A percentile compares a stretch with the other conserved stretches of the same genome.
Evolutionary conservation across 768 basidiomycete genomes (phyloP).

Genomic region (Naganishia vishniacii): DNA sequence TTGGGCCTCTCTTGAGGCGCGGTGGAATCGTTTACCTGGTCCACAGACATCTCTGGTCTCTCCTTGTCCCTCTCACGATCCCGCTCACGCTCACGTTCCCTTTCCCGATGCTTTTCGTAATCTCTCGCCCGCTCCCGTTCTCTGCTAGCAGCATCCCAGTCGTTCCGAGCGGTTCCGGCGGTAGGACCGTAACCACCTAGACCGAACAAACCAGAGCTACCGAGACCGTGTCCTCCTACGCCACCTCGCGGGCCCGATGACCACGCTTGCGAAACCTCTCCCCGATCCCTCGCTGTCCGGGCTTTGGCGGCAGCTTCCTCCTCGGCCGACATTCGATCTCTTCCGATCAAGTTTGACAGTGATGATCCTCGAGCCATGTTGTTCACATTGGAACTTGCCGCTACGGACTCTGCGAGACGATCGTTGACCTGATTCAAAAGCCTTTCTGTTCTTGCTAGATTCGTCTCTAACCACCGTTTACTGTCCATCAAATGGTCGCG

Average conservation of each 20-base stretch:
- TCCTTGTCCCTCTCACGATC: conserved; percentile 34
- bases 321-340: background rate
- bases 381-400: background rate
- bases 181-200: background rate
- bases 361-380: background rate
- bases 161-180: background rate
- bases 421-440: conserved; percentile 44
- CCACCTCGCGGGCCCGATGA: conserved; percentile 11
- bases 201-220: conserved; percentile 7
- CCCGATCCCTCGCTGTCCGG: conserved; percentile 14
- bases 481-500: conserved; percentile 46
- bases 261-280: background rate
- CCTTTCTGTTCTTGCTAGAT: conserved; percentile 42
- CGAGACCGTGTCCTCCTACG: conserved; percentile 32
- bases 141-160: conserved; percentile 9
- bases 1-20: background rate
- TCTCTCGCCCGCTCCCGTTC: conserved; percentile 28
- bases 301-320: conserved; percentile 14
- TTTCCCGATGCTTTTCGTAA: conserved; percentile 38
- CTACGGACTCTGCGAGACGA: conserved; percentile 33
- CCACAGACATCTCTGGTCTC: conserved; percentile 24
- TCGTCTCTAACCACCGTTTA: conserved; percentile 45
- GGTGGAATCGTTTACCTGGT: background rate
- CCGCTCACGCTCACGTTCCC: conserved; percentile 31
- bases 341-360: background rate